Evolutionary conservation across 805 yeast genomes (phyloP).

Genomic region (Limtongia smithiae): DNA sequence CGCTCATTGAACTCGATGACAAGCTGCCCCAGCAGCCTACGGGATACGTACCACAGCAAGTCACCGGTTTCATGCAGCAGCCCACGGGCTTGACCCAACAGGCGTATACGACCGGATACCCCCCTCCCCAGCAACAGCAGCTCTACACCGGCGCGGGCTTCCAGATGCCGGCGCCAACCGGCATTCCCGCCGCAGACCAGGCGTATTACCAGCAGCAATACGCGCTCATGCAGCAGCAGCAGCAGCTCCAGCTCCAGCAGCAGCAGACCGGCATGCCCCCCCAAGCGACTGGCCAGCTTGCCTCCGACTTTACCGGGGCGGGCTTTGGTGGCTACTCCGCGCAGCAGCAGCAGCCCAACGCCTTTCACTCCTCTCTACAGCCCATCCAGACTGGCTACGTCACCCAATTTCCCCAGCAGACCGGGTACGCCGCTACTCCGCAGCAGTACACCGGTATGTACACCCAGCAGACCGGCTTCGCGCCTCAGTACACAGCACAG

Average conservation of each 20-base stretch:
- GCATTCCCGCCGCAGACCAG: conserved; percentile 17
- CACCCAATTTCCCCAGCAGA: conserved; percentile 35
- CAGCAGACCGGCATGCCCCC: conserved; percentile 29
- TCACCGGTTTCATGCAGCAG: too few relatives aligned
- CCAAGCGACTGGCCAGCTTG: conserved; percentile 35
- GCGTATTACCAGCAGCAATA: conserved; percentile 43
- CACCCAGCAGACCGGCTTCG: background rate
- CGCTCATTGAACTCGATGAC: conserved; percentile 45
- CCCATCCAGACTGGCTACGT: conserved; percentile 2
- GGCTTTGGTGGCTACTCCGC: conserved; percentile 20
- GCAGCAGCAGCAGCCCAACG: conserved; percentile 15
- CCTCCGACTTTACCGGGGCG: conserved; percentile 14
- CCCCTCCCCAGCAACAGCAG: conserved; percentile 6
- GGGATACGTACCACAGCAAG: conserved; percentile 14
- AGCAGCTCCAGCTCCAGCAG: conserved; percentile 29
- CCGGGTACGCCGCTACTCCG: conserved; percentile 3
- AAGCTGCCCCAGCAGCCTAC: conserved; percentile 52
- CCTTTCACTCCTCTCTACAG: background rate
- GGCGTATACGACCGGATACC: background rate
- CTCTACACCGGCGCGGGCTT: conserved; percentile 13
- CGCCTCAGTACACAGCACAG: conserved; percentile 12
- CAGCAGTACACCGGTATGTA: too few relatives aligned
- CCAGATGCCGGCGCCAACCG: background rate
- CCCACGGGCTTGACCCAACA: too few relatives aligned
- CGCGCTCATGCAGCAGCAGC: conserved; percentile 32